Conservation (phyloP, 2,329 filamentous ascomycete species). For the Talaromyces verruculosus region DNA sequence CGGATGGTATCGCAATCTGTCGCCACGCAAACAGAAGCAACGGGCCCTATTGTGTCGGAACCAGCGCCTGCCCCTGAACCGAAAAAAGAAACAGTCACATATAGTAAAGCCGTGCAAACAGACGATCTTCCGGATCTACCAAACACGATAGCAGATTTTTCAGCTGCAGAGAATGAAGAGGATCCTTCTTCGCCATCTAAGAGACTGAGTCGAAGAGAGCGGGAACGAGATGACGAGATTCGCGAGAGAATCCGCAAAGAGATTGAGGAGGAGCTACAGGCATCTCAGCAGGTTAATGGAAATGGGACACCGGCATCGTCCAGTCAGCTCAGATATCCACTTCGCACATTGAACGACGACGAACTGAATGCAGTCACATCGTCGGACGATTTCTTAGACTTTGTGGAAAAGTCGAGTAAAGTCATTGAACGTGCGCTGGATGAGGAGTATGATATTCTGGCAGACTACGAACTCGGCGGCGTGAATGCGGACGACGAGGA, state of each 20-base stretch:
- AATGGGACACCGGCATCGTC: slow-evolving; percentile 42
- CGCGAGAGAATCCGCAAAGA: slow-evolving; percentile 80
- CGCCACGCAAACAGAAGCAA: slow-evolving; percentile 69
- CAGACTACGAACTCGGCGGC: slow-evolving; percentile 85
- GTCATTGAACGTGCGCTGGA: slow-evolving; percentile 94
- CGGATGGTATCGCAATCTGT: slow-evolving; percentile 47
- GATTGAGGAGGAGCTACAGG: slow-evolving; percentile 87
- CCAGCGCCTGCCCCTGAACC: slow-evolving; percentile 63
- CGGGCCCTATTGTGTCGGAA: slow-evolving; percentile 71
- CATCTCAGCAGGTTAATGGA: slow-evolving; percentile 53
- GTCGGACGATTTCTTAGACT: slow-evolving; percentile 91
- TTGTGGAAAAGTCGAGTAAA: slow-evolving; percentile 92
- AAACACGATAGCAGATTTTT: slow-evolving; percentile 54
- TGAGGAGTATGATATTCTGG: slow-evolving; percentile 92
- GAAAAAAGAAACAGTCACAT: slow-evolving; percentile 78
- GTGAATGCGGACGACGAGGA: slow-evolving; percentile 72
- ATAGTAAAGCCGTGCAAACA: slow-evolving; percentile 96
- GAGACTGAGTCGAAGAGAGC: slow-evolving; percentile 73
- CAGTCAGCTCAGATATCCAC: slow-evolving; percentile 64
- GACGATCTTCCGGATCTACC: slow-evolving; percentile 64
- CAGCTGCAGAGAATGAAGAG: slow-evolving; percentile 58
- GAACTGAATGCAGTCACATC: slow-evolving; percentile 87
- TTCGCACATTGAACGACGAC: slow-evolving; percentile 75
- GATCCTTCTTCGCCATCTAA: slow-evolving; percentile 63
- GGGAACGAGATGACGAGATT: slow-evolving; percentile 84